Evolutionary conservation across 768 basidiomycete genomes (phyloP).

Genomic region (Panaeolus papilionaceus): DNA sequence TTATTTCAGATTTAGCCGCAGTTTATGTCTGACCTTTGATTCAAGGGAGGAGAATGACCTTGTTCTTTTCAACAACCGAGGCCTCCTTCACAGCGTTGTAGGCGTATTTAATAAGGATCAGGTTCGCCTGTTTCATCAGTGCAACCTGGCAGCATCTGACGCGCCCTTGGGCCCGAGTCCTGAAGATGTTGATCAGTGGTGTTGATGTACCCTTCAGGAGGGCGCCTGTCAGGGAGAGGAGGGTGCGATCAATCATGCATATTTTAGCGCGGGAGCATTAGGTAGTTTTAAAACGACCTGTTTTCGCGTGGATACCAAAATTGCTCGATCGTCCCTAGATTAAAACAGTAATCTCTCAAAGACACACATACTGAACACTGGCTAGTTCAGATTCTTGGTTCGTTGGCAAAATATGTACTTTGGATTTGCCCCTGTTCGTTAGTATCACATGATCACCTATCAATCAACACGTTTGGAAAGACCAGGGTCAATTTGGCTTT

Average conservation of each 20-base stretch:
- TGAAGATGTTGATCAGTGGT: constrained; percentile 57
- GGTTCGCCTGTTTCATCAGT: constrained; percentile 82
- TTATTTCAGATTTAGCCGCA: too few relatives aligned
- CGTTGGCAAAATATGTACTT: too few relatives aligned
- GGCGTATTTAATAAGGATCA: constrained; percentile 73
- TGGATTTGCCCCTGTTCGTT: background rate
- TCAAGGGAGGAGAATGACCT: constrained; percentile 59
- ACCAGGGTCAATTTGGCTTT: background rate
- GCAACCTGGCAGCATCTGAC: constrained; percentile 86
- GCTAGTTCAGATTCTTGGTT: too few relatives aligned
- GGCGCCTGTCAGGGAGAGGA: background rate
- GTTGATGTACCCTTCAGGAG: background rate
- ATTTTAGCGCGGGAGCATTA: too few relatives aligned
- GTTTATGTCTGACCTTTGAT: too few relatives aligned
- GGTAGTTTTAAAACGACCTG: too few relatives aligned
- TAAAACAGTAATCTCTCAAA: too few relatives aligned
- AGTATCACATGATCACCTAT: constrained; percentile 3
- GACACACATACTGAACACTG: too few relatives aligned
- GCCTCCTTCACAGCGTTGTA: constrained; percentile 79
- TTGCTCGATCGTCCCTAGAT: too few relatives aligned
- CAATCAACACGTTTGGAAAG: background rate
- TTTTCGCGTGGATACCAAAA: too few relatives aligned
- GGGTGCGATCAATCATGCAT: too few relatives aligned
- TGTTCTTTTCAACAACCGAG: constrained; percentile 87
- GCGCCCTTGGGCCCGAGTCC: constrained; percentile 70